These are phyloP conservation scores for Phytopythium litorale DNA, from an alignment of 352 stramenopile genomes.

Conservation along the genomic window DNA sequence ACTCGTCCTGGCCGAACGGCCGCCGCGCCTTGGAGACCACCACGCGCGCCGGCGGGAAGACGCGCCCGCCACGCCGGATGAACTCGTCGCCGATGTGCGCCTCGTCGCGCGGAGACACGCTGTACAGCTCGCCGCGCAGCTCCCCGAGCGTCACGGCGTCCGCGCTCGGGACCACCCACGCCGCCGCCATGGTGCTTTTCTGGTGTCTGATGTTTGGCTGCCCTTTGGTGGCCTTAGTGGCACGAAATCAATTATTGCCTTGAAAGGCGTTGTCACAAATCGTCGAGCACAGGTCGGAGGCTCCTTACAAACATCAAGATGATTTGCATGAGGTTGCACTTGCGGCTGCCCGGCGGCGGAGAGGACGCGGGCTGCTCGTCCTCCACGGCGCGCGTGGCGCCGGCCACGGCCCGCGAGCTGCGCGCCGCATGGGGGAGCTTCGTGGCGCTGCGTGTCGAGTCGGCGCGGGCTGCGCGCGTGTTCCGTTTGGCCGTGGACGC, in stretches of 20 bases:
- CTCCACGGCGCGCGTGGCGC: slow-evolving; percentile 27
- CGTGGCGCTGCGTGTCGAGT: slow-evolving; percentile 13
- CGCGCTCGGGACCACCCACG: slow-evolving; percentile 54
- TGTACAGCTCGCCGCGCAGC: slow-evolving; percentile 70
- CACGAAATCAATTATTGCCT: too few species aligned
- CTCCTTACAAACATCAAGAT: too few species aligned
- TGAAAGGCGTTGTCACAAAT: too few species aligned
- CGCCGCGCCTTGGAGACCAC: slow-evolving; percentile 40
- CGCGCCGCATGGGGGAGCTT: slow-evolving; percentile 27
- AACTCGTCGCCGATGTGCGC: slow-evolving; percentile 62
- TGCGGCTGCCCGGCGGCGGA: slow-evolving; percentile 17
- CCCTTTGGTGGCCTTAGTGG: too few species aligned
- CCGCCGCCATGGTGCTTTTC: slow-evolving; percentile 18
- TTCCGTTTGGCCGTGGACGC: slow-evolving; percentile 49
- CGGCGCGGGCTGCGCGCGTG: slow-evolving; percentile 10
- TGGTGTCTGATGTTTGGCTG: background rate
- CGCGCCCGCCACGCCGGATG: slow-evolving; percentile 47
- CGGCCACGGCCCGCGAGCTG: slow-evolving; percentile 14
- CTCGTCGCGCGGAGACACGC: slow-evolving; percentile 52
- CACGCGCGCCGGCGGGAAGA: slow-evolving; percentile 56
- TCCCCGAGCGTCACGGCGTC: slow-evolving; percentile 78
- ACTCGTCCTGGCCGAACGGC: slow-evolving; percentile 55
- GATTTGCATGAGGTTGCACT: slow-evolving; percentile 12
- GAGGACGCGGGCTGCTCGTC: slow-evolving; percentile 19
- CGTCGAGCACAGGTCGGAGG: too few species aligned